These are phyloP conservation scores for Ustilago lituana DNA, from an alignment of 1,284 basidiomycete species.

Conservation along the genomic window DNA sequence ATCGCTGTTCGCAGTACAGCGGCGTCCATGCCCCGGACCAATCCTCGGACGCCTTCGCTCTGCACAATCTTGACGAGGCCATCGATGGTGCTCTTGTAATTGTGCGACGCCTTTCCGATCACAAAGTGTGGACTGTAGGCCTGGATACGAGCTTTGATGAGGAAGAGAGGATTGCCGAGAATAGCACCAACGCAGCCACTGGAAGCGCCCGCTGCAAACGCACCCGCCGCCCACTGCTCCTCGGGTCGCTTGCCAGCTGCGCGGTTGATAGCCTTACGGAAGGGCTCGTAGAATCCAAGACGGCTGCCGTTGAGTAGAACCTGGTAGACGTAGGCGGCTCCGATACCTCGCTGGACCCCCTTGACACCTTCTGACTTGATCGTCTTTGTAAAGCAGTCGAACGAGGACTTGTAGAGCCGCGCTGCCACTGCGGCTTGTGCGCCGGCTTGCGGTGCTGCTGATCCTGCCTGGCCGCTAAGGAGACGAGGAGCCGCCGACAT, in stretches of 20 bases:
- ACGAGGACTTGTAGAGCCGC: conserved; percentile 80
- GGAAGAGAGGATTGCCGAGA: conserved; percentile 91
- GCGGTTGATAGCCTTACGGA: conserved; percentile 79
- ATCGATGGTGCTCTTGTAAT: conserved; percentile 84
- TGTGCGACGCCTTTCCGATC: conserved; percentile 92
- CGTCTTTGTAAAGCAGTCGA: conserved; percentile 89
- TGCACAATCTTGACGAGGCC: conserved; percentile 82
- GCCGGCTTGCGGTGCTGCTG: conserved; percentile 35
- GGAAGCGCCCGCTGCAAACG: conserved; percentile 80
- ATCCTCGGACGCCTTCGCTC: conserved; percentile 80
- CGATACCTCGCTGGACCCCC: conserved; percentile 88
- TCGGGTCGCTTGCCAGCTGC: conserved; percentile 74
- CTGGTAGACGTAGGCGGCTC: conserved; percentile 76
- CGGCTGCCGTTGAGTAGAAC: conserved; percentile 93
- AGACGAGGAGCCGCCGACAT: conserved; percentile 42
- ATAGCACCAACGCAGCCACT: conserved; percentile 90
- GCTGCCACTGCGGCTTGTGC: conserved; percentile 31
- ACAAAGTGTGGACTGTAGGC: conserved; percentile 77
- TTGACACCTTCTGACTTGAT: conserved; percentile 88
- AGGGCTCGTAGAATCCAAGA: conserved; percentile 94
- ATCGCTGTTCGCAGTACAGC: conserved; percentile 92
- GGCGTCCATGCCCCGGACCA: conserved; percentile 89
- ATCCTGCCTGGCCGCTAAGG: conserved; percentile 35
- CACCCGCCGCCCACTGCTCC: conserved; percentile 72
- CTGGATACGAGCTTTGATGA: conserved; percentile 97